Conservation (phyloP, 225 moss, liverwort and hornwort species). For the Asterella californica region DNA sequence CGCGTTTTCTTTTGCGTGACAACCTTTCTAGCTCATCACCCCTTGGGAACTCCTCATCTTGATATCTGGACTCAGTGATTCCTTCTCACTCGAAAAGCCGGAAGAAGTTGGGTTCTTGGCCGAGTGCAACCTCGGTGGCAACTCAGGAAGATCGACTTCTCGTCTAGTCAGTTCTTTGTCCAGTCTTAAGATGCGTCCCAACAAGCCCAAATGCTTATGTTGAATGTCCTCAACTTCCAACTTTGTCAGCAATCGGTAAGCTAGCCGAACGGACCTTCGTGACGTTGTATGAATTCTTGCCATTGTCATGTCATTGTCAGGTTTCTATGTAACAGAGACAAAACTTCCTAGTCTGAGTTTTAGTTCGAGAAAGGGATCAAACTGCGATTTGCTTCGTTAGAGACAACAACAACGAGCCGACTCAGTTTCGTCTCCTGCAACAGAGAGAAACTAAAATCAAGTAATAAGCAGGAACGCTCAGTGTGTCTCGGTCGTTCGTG, state of each 20-base stretch:
- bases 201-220: constrained; percentile 51
- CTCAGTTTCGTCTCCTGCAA: too few species aligned
- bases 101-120: constrained; percentile 50
- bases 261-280: constrained; percentile 96
- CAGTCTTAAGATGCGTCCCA: constrained; percentile 88
- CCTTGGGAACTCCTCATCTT: constrained; percentile 69
- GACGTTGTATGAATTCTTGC: constrained; percentile 88
- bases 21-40: constrained; percentile 32
- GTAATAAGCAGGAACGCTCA: too few species aligned
- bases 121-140: constrained; percentile 40
- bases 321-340: constrained; percentile 48
- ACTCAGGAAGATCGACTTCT: constrained; percentile 45
- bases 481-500: too few species aligned
- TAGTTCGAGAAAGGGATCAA: too few species aligned
- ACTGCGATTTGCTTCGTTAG: too few species aligned
- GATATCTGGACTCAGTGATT: constrained; percentile 37
- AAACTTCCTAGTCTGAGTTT: too few species aligned
- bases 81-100: constrained; percentile 34
- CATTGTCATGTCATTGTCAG: constrained; percentile 94
- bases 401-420: too few species aligned
- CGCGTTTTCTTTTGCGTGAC: constrained; percentile 31
- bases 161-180: constrained; percentile 67
- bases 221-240: constrained; percentile 60
- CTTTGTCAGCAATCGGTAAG: constrained; percentile 75
- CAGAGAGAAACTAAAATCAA: too few species aligned